Conservation (phyloP, 2,329 filamentous ascomycete genomes). For the Thielaviopsis musarum region DNA sequence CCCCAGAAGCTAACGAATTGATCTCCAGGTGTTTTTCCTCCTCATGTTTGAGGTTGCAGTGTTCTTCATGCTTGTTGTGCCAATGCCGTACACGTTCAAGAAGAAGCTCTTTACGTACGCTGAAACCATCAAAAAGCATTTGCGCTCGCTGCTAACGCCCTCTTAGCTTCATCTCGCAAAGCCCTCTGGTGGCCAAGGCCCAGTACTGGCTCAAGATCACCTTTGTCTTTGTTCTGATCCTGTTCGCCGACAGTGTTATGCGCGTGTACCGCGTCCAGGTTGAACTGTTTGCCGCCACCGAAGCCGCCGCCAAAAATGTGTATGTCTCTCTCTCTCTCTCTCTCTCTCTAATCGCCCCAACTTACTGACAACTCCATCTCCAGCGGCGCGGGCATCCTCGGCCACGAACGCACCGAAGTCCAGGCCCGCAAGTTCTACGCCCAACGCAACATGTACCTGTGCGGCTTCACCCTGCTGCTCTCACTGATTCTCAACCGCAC, state of each 20-base stretch:
- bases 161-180: conserved; percentile 82
- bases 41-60: conserved; percentile 70
- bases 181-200: conserved; percentile 66
- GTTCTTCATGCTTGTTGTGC: conserved; percentile 66
- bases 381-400: conserved; percentile 50
- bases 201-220: conserved; percentile 98
- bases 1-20: conserved; percentile 4
- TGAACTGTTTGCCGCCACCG: conserved; percentile 59
- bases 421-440: conserved; percentile 99
- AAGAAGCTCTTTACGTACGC: conserved; percentile 64
- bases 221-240: conserved; percentile 96
- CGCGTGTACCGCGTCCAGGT: conserved; percentile 93
- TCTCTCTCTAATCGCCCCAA: not conserved
- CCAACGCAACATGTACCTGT: conserved; percentile 99
- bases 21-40: conserved; percentile 60
- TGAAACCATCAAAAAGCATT: not conserved
- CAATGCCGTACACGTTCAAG: conserved; percentile 73
- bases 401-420: conserved; percentile 91
- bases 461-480: conserved; percentile 96
- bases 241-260: conserved; percentile 92
- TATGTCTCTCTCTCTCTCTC: conserved; percentile 17
- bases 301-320: conserved; percentile 33
- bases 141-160: conserved; percentile 5
- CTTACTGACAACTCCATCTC: not conserved
- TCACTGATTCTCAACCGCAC: conserved; percentile 98